These are phyloP conservation scores for Scheffersomyces titani DNA, from an alignment of 1,139 yeast species.

Conservation along the genomic window DNA sequence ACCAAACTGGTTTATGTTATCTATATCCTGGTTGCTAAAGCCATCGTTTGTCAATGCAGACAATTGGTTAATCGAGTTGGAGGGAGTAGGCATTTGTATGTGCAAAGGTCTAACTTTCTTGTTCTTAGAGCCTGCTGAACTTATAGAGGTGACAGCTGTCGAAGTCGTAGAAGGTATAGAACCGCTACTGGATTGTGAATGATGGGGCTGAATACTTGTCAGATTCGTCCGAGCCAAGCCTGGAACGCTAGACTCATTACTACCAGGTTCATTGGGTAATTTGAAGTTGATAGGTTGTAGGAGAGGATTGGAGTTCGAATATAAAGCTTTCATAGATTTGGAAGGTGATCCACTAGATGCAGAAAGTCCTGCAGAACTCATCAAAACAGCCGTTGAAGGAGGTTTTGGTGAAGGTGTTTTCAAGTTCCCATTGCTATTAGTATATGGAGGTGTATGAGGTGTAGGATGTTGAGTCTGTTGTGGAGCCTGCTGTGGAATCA, in stretches of 20 bases:
- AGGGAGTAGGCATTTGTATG: constrained; percentile 53
- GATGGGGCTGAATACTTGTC: background rate
- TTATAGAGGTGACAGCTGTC: constrained; percentile 3
- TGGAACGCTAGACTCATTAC: background rate
- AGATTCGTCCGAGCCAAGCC: background rate
- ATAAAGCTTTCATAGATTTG: constrained; percentile 58
- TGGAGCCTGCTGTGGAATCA: constrained; percentile 5
- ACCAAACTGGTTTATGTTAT: constrained; percentile 61
- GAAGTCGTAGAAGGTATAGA: constrained; percentile 1
- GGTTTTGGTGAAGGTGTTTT: constrained; percentile 47
- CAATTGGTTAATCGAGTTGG: constrained; percentile 31
- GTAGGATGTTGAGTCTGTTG: constrained; percentile 10
- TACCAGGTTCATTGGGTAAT: constrained; percentile 7
- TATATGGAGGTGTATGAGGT: constrained; percentile 43
- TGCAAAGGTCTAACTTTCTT: constrained; percentile 39
- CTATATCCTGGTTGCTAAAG: constrained; percentile 13
- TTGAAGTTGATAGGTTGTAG: constrained; percentile 64
- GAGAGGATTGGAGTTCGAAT: constrained; percentile 46
- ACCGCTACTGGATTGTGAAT: background rate
- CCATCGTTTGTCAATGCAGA: constrained; percentile 38
- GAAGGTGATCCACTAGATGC: constrained; percentile 42
- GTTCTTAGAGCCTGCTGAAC: constrained; percentile 10
- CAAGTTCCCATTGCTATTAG: constrained; percentile 15
- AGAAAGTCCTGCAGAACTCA: constrained; percentile 16
- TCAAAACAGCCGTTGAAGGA: constrained; percentile 24